Base-by-base conservation (phyloP, 768 basidiomycete genomes). In the Tulasnella sp. region DNA sequence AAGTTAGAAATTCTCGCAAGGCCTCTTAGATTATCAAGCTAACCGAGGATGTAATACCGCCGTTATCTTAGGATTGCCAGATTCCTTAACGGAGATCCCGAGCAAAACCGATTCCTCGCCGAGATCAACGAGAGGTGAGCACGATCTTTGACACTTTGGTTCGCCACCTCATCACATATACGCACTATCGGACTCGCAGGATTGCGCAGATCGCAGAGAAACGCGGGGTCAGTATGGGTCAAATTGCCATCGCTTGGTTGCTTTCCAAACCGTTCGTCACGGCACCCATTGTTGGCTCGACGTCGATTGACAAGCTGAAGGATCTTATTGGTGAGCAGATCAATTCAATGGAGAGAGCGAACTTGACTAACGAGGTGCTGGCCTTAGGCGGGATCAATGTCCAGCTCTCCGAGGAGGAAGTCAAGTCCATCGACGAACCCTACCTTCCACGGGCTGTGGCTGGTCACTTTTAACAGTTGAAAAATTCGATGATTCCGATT, bases 191-290 rank as follows among this genome's bases (percentile, higher is more conserved):
- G n/a, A n/a, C 10, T 29, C 46, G 69, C 75, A 88, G 89, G 11
- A 87, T 92, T 51, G 88, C 90, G 80, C 84, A 87, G 75, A 83
- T 91, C 70, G 88, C 90, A 4, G 88, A 88, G 81, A 85, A 86
- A 69, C 86, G 86, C 67, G 85, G 85, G 5, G 82, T 86, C 7
- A 86, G 84, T 40, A 91, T 91, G 91, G 88, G 89, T 0, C 88
- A 89, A 79, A 79, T 80, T 18, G 70, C 55, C 1, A 15, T 73
- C 0, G 78, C 79, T 18, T 79, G 78, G 79, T 32, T 51, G 37
- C 75, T 76, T 23, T 76, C 15, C 11, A 74, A 74, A 26, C 40
- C 73, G 18, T 74, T 74, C 44, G 73, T 74, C 18, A 74, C 73
- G 18, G 80, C 81, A 0, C 80, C 82, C 11, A 81, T 81, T 73